A percentile compares a stretch with the other conserved stretches of the same genome.
These are phyloP conservation scores for Globisporangium rhizosaccharum DNA, from an alignment of 352 stramenopile species.

Conservation along the genomic window DNA sequence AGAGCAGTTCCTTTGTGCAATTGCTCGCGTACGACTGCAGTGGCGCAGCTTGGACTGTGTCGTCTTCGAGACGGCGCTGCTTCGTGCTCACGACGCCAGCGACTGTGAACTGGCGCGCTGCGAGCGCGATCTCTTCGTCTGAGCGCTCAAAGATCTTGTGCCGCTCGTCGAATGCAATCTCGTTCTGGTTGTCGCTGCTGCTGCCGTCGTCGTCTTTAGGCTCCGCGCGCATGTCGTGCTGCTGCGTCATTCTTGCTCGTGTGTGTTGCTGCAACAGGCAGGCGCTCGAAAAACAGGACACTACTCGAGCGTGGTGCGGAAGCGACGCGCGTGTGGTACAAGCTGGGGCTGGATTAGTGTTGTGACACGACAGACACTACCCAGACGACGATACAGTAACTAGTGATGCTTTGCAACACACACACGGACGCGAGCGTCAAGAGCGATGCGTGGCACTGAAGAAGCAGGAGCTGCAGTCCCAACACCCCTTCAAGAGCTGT, in stretches of 20 bases:
- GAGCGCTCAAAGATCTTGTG: conserved; percentile 49
- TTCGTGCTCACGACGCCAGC: conserved; percentile 77
- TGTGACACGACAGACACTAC: no score
- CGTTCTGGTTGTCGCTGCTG: conserved; percentile 12
- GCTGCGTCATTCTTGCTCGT: conserved; percentile 13
- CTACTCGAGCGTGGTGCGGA: no score
- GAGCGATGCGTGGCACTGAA: no score
- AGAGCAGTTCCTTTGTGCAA: conserved; percentile 89
- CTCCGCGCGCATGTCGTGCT: conserved; percentile 40
- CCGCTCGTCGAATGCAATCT: conserved; percentile 33
- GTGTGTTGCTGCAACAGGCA: background rate
- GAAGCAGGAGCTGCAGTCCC: no score
- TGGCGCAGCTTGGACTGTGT: conserved; percentile 24
- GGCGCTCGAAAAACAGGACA: background rate
- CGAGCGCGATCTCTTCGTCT: conserved; percentile 52
- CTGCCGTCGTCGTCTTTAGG: conserved; percentile 26
- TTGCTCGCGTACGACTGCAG: conserved; percentile 51
- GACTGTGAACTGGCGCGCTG: conserved; percentile 66
- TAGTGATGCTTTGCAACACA: no score
- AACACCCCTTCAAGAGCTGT: no score
- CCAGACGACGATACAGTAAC: no score
- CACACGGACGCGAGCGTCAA: no score
- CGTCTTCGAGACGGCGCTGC: conserved; percentile 65
- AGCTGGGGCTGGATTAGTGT: no score
- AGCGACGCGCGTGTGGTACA: no score